Base-by-base conservation (phyloP, 2,329 filamentous ascomycete species). In the Zarea fungicola region DNA sequence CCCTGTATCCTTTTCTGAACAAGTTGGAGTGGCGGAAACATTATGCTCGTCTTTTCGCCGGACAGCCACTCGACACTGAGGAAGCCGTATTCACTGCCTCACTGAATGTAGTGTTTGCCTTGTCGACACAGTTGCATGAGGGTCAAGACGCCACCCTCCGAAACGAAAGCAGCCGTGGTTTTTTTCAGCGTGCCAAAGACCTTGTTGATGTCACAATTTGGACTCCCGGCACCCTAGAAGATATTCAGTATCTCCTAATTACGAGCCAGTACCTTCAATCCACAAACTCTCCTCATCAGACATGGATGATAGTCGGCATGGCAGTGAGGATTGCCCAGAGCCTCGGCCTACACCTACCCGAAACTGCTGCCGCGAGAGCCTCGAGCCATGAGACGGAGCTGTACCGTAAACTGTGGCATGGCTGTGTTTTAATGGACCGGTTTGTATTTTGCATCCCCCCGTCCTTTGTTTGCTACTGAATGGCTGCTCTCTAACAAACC, bases 191-290 rank as follows among this genome's bases (percentile, higher is more conserved):
- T 4, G 72, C 73, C 0, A 68, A 70, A 34, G 65, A 65, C 4
- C 53, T 75, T 0, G 58, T 75, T 1, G 65, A 68, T 2, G 66
- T 73, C 36, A 69, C 66, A 14, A 55, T 69, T 1, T 73, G 71
- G 66, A 64, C 73, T 10, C 60, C 65, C 0, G 69, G 67, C 0
- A 75, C 71, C 0, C 54, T 71, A 0, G 70, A 69, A 36, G 48
- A 73, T 1, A 69, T 76, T 1, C 73, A 76, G 53, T 74, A 68
- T 37, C 58, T 76, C 1, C 56, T 77, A 0, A 58, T 76, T 5
- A 72, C 73, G 51, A 70, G 68, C 10, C 73, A 74, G 37, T 76
- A 75, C 50, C 57, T 76, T 0, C 74, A 76, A 36, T 73, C 73
- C 39, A 75, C 73, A 0, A 67, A 72, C 11, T 67, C 67, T 6